Evolutionary conservation across 257 asterid genomes (phyloP).

Genomic region (Scutellaria baicalensis): DNA sequence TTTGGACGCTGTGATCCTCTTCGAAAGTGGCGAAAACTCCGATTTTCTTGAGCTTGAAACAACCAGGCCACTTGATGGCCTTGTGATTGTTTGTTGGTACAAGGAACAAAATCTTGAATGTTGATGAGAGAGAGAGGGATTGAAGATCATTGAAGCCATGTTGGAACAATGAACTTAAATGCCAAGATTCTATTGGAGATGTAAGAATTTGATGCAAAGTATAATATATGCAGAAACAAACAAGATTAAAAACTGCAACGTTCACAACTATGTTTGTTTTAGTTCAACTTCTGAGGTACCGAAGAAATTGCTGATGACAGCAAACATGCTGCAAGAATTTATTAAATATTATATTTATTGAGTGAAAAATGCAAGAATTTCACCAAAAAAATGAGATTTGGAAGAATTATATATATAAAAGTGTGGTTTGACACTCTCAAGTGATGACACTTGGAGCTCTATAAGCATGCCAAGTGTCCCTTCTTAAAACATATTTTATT

Average conservation of each 20-base stretch:
- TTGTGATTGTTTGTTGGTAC: constrained; percentile 4
- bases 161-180: not conserved
- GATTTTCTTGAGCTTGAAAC: constrained; percentile 9
- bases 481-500: too few relatives aligned
- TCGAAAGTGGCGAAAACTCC: constrained; percentile 15
- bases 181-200: not conserved
- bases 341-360: too few relatives aligned
- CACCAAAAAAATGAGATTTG: not conserved
- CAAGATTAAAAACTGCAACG: constrained; percentile 19
- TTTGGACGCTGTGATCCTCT: not conserved
- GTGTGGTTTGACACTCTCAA: too few relatives aligned
- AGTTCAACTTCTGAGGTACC: constrained; percentile 14
- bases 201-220: constrained; percentile 6
- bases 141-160: constrained; percentile 37
- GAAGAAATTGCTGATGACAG: constrained; percentile 8
- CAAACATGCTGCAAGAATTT: not conserved
- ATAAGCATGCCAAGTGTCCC: too few relatives aligned
- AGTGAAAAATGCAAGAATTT: not conserved
- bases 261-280: constrained; percentile 18
- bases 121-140: constrained; percentile 19
- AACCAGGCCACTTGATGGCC: not conserved
- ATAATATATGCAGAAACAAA: constrained; percentile 18
- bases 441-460: too few relatives aligned
- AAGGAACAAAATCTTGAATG: constrained; percentile 19
- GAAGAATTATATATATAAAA: too few relatives aligned